Evolutionary conservation across 108 stramenopile species (phyloP), one percentile per base, ranked within the genome.

Genomic region (Tribonema minus): DNA sequence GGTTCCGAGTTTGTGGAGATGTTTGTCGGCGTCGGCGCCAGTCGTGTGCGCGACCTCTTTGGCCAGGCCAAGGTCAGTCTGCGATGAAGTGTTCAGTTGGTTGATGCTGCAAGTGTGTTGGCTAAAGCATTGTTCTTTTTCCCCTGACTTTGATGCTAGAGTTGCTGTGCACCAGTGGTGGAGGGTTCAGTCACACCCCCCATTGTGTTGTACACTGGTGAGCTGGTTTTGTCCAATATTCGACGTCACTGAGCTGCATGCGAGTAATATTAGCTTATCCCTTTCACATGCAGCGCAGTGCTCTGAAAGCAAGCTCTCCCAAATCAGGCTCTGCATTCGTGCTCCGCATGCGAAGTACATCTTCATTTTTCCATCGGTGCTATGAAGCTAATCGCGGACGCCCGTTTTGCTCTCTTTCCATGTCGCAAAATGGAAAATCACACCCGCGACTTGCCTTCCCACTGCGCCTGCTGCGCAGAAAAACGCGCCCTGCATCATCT

Each of bases 1-100:
- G 88, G 86, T 7, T 88, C 88, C 30, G 88, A 88, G 76, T 88
- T 88, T 61, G 86, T 86, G 3, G 86, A 88, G 82, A 90, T 97
- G 92, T 97, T 94, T 83, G 96, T 97, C 15, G 96, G 96, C 70
- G 94, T 96, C 28, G 96, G 96, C 59, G 92, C 96, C 26, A 88
- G 89, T 7, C 80, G 88, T 72, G 89, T 88, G 74, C 76, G 80
- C 25, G 78, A 83, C 58, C 33, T 88, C 37, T 88, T 88, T 61
- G 67, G 68, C 34, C 58, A 84, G 66, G 88, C 88, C 33, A 86
- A 84, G 66, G 77, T 54, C 15, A 54, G 46, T 54, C 9, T 54
- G 9, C 15, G 9, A 54, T 54, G 46, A 54, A 54, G 15, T 54
- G 46, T 54, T 9, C 46, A 15, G 46, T 54, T 54, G 46, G 20